These are phyloP conservation scores for Candida vartiovaarae DNA, from an alignment of 805 yeast genomes.

Conservation along the genomic window DNA sequence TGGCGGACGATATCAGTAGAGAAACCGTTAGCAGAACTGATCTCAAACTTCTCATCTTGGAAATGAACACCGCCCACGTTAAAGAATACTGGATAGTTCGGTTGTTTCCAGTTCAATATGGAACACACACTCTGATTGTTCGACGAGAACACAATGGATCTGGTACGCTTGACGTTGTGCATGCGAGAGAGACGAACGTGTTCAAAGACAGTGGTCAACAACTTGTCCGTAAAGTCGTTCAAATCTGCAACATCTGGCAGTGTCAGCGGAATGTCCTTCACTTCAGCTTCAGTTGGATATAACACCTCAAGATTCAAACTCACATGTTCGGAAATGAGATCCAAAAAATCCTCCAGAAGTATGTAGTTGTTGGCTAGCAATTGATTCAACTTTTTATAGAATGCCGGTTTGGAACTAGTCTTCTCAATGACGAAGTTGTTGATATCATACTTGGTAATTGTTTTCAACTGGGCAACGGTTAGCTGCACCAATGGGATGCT, in stretches of 20 bases:
- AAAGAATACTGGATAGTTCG: constrained; percentile 91
- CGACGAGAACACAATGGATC: constrained; percentile 80
- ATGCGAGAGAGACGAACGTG: constrained; percentile 53
- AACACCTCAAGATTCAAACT: constrained; percentile 69
- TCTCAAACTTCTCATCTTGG: constrained; percentile 26
- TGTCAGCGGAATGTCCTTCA: constrained; percentile 33
- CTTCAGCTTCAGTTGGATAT: constrained; percentile 59
- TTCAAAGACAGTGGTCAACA: constrained; percentile 64
- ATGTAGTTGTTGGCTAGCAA: constrained; percentile 43
- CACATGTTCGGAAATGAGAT: constrained; percentile 47
- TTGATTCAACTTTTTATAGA: constrained; percentile 30
- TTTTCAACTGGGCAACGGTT: constrained; percentile 27
- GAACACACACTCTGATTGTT: constrained; percentile 88
- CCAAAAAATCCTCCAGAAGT: constrained; percentile 54
- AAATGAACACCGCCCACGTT: constrained; percentile 62
- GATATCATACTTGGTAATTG: constrained; percentile 23
- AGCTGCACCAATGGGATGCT: constrained; percentile 57
- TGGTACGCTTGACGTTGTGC: constrained; percentile 28
- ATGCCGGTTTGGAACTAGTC: constrained; percentile 3
- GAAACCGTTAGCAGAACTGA: constrained; percentile 37
- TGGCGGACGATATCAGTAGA: constrained; percentile 17
- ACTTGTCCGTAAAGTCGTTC: constrained; percentile 69
- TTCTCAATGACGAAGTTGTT: constrained; percentile 12
- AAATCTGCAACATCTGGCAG: constrained; percentile 39
- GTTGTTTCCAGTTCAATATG: constrained; percentile 95